Conservation (phyloP, 345 rosid genomes). For the Erysimum cheiranthoides region DNA sequence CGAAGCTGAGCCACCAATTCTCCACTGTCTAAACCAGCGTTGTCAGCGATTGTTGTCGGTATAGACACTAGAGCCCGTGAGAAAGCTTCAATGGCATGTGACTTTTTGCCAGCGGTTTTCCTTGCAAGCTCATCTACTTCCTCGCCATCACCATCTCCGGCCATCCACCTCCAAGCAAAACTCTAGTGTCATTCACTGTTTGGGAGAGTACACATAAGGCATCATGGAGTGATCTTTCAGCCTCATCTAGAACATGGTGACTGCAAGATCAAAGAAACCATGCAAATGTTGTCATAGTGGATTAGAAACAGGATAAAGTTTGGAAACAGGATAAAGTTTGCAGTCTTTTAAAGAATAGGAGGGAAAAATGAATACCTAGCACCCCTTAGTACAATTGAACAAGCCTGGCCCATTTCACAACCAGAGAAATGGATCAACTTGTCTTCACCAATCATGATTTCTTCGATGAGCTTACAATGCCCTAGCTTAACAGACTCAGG, state of each 20-base stretch:
- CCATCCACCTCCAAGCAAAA: slow-evolving; percentile 98
- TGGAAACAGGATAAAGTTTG: too few species aligned
- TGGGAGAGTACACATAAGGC: slow-evolving; percentile 96
- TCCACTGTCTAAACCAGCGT: slow-evolving; percentile 98
- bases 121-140: slow-evolving; percentile 96
- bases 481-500: slow-evolving; percentile 98
- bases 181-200: slow-evolving; percentile 91
- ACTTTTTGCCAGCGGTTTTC: slow-evolving; percentile 92
- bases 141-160: slow-evolving; percentile 99
- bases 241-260: slow-evolving; percentile 96
- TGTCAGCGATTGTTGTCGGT: slow-evolving; percentile 91
- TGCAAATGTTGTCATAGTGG: not conserved
- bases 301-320: not conserved
- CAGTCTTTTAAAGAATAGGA: not conserved
- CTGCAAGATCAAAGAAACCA: slow-evolving; percentile 51
- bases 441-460: slow-evolving; percentile 99
- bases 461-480: slow-evolving; percentile 92
- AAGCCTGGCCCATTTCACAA: slow-evolving; percentile 96
- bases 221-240: slow-evolving; percentile 96
- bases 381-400: slow-evolving; percentile 93
- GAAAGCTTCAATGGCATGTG: slow-evolving; percentile 96
- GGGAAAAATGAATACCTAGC: slow-evolving; percentile 61
- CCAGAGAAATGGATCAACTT: slow-evolving; percentile 97
- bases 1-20: slow-evolving; percentile 94
- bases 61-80: slow-evolving; percentile 84